Percentiles rank a stretch among this genome's conserved stretches.
Evolutionary conservation across 176 grass and related monocot genomes (phyloP).

Genomic region (Aegilops longissima): DNA sequence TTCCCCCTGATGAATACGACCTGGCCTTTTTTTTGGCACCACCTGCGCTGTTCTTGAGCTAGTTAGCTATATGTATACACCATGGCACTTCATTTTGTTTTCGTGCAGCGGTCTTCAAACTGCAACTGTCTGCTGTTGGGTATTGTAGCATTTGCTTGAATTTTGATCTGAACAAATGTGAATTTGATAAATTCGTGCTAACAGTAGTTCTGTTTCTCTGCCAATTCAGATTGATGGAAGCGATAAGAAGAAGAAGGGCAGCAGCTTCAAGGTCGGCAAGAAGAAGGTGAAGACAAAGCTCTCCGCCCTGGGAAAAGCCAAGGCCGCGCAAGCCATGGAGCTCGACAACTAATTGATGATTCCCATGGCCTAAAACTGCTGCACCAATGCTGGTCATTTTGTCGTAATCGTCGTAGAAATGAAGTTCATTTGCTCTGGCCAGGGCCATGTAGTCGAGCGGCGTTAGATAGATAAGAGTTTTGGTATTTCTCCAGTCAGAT

Average conservation of each 20-base stretch:
- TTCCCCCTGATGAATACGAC: not conserved
- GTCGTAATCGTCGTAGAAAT: not conserved
- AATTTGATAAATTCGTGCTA: not conserved
- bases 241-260: constrained; percentile 49
- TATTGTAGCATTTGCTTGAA: not conserved
- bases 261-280: constrained; percentile 78
- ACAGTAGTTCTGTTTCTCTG: not conserved
- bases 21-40: not conserved
- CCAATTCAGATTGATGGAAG: constrained; percentile 64
- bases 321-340: constrained; percentile 79
- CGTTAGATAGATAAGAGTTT: not conserved
- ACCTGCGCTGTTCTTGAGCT: not conserved
- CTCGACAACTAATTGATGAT: constrained; percentile 67
- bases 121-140: not conserved
- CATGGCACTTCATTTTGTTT: not conserved
- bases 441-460: not conserved
- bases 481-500: not conserved
- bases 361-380: not conserved
- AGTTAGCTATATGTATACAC: too few relatives aligned
- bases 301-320: constrained; percentile 67
- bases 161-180: not conserved
- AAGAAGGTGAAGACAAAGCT: constrained; percentile 89
- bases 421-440: not conserved
- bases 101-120: rapidly evolving
- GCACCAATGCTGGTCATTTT: not conserved